These are phyloP conservation scores for Metarhizium sp. DNA, from an alignment of 2,329 filamentous ascomycete species.

Conservation along the genomic window DNA sequence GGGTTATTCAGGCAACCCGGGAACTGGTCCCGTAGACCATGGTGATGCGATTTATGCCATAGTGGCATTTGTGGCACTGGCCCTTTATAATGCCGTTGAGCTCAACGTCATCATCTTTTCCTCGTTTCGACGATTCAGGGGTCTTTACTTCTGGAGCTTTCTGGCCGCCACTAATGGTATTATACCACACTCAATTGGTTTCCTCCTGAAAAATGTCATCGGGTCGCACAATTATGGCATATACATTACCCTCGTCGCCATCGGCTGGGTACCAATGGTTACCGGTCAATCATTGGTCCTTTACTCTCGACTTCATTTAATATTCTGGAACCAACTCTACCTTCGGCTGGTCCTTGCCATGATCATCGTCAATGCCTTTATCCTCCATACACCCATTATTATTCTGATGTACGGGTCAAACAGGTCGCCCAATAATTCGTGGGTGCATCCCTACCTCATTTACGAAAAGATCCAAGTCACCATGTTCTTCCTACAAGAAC, in stretches of 20 bases:
- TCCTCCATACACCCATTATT: slow-evolving; percentile 45
- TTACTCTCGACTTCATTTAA: slow-evolving; percentile 51
- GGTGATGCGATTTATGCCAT: not conserved
- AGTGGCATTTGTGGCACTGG: slow-evolving; percentile 4
- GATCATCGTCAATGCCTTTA: slow-evolving; percentile 44
- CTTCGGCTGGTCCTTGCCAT: slow-evolving; percentile 42
- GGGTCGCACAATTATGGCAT: slow-evolving; percentile 6
- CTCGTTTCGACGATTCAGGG: slow-evolving; percentile 19
- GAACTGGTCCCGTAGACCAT: not conserved
- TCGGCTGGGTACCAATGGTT: slow-evolving; percentile 35
- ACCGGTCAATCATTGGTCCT: slow-evolving; percentile 51
- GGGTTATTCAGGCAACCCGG: slow-evolving; percentile 6
- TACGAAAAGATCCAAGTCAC: slow-evolving; percentile 45
- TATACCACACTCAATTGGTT: slow-evolving; percentile 30
- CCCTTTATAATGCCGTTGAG: slow-evolving; percentile 22
- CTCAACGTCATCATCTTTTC: slow-evolving; percentile 21
- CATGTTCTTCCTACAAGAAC: slow-evolving; percentile 44
- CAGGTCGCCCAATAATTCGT: slow-evolving; percentile 11
- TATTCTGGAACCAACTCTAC: slow-evolving; percentile 37
- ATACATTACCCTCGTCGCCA: slow-evolving; percentile 13
- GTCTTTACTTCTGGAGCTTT: slow-evolving; percentile 31
- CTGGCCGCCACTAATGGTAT: slow-evolving; percentile 22
- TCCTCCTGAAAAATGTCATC: slow-evolving; percentile 30
- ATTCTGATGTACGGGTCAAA: slow-evolving; percentile 46
- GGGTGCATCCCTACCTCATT: slow-evolving; percentile 24